Evolutionary conservation across 352 stramenopile genomes (phyloP).

Genomic region (Phytophthora lateralis): DNA sequence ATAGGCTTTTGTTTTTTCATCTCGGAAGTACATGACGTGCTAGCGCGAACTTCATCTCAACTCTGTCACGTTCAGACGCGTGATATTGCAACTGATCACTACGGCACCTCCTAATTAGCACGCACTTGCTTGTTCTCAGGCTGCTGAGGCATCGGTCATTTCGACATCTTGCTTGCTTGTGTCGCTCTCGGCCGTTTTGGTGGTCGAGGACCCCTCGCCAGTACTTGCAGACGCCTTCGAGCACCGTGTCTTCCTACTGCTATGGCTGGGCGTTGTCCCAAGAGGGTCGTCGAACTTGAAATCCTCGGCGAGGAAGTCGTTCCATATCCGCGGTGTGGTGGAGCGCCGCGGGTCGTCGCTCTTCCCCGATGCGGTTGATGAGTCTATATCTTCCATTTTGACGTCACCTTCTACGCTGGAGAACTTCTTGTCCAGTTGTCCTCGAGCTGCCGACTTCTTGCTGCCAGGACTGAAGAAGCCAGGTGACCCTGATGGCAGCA

Average conservation of each 20-base stretch:
- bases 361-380: slow-evolving; percentile 1
- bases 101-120: neutral
- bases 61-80: neutral
- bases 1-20: slow-evolving; percentile 24
- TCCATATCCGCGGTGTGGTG: slow-evolving; percentile 64
- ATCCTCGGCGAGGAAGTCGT: slow-evolving; percentile 74
- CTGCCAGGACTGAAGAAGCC: slow-evolving; percentile 35
- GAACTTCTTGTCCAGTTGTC: slow-evolving; percentile 29
- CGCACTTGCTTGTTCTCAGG: slow-evolving; percentile 23
- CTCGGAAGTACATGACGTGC: slow-evolving; percentile 22
- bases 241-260: slow-evolving; percentile 23
- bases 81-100: slow-evolving; percentile 15
- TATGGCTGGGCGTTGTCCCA: slow-evolving; percentile 19
- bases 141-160: slow-evolving; percentile 35
- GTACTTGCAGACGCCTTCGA: slow-evolving; percentile 10
- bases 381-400: slow-evolving; percentile 29
- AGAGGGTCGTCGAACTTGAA: slow-evolving; percentile 65
- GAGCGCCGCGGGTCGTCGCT: slow-evolving; percentile 21
- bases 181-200: slow-evolving; percentile 2
- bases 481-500: slow-evolving; percentile 32
- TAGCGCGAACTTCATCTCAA: slow-evolving; percentile 1
- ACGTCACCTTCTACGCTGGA: slow-evolving; percentile 15
- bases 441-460: slow-evolving; percentile 35
- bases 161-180: slow-evolving; percentile 24
- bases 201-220: slow-evolving; percentile 1